phyloP scores from a whole-genome alignment of 2,329 filamentous ascomycete species.

The Alternaria tenuissima region DNA sequence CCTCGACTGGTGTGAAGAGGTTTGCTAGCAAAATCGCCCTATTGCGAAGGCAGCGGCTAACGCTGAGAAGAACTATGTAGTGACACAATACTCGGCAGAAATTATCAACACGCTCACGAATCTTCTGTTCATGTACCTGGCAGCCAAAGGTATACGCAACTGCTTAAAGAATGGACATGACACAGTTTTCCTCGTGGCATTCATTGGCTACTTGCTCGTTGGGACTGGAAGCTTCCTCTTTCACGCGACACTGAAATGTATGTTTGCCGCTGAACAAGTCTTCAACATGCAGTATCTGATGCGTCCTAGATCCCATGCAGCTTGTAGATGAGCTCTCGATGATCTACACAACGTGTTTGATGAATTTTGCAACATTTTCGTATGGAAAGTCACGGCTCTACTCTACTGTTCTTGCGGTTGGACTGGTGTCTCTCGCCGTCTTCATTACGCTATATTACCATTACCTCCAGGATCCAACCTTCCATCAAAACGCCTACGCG shows the following conservation, averaged over 20 bases:
- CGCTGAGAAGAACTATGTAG: constrained; percentile 71
- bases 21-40: constrained; percentile 42
- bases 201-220: constrained; percentile 68
- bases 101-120: constrained; percentile 85
- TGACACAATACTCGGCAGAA: constrained; percentile 77
- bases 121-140: constrained; percentile 79
- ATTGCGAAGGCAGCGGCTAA: constrained; percentile 8
- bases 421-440: constrained; percentile 60
- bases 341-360: constrained; percentile 76
- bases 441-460: constrained; percentile 85
- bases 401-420: constrained; percentile 64
- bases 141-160: constrained; percentile 75
- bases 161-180: constrained; percentile 78
- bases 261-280: constrained; percentile 25
- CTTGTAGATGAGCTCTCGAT: constrained; percentile 74
- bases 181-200: constrained; percentile 74
- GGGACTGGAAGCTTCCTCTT: constrained; percentile 70
- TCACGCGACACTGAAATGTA: constrained; percentile 70
- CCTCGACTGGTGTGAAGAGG: constrained; percentile 83
- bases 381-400: constrained; percentile 66
- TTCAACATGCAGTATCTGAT: constrained; percentile 64
- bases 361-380: constrained; percentile 76
- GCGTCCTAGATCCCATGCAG: constrained; percentile 70
- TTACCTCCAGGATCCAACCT: constrained; percentile 79
- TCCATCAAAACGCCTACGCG: constrained; percentile 83